A percentile compares a stretch with the other conserved stretches of the same genome.
These are phyloP conservation scores for Peronospora farinosa DNA, from an alignment of 352 stramenopile species.

Conservation along the genomic window DNA sequence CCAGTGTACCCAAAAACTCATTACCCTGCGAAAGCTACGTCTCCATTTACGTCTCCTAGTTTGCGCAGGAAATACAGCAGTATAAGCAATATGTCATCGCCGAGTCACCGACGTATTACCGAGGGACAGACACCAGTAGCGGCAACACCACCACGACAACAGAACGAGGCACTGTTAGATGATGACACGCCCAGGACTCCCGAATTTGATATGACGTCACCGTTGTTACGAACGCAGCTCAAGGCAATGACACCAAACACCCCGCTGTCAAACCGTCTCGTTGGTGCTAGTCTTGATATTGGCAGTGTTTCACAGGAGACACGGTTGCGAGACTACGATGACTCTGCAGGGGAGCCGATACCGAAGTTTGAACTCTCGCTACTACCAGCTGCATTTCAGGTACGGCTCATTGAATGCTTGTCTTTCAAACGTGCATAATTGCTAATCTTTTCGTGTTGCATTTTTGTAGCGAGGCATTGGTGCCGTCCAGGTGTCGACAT, in stretches of 20 bases:
- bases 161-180: constrained; percentile 30
- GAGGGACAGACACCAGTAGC: constrained; percentile 11
- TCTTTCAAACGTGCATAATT: background rate
- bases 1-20: constrained; percentile 47
- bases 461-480: constrained; percentile 53
- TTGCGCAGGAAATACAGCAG: constrained; percentile 68
- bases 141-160: constrained; percentile 23
- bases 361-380: constrained; percentile 69
- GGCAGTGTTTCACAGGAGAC: constrained; percentile 65
- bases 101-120: constrained; percentile 16
- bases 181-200: constrained; percentile 59
- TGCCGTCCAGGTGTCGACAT: constrained; percentile 74
- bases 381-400: constrained; percentile 71
- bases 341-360: constrained; percentile 55
- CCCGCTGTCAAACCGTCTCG: constrained; percentile 75
- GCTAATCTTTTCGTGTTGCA: constrained; percentile 8
- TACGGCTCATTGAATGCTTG: constrained; percentile 12
- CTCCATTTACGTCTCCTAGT: constrained; percentile 35
- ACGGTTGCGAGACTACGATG: constrained; percentile 60
- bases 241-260: constrained; percentile 82
- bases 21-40: constrained; percentile 28
- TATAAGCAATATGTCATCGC: constrained; percentile 44
- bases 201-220: constrained; percentile 66
- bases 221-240: constrained; percentile 68
- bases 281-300: constrained; percentile 67